A percentile compares a stretch with the other conserved stretches of the same genome.
phyloP scores from a whole-genome alignment of 305 asterid species.

The Andrographis paniculata region DNA sequence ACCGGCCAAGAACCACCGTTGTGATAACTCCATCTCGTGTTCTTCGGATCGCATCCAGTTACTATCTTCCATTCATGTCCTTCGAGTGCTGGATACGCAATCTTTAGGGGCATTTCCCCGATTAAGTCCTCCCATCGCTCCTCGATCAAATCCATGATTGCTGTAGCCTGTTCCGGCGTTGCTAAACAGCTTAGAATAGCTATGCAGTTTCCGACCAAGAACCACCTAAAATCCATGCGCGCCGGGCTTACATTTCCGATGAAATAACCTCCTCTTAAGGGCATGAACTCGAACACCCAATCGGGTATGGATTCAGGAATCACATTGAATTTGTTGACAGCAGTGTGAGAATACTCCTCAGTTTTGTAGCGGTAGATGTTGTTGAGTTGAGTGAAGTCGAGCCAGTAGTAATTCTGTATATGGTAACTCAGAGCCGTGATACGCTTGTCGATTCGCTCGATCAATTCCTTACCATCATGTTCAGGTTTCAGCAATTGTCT shows the following conservation, averaged over 20 bases:
- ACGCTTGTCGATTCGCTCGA: conserved; percentile 50
- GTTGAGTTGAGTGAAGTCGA: conserved; percentile 55
- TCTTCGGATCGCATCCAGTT: conserved; percentile 60
- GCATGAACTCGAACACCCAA: conserved; percentile 69
- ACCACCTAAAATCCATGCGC: conserved; percentile 67
- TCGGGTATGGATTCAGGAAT: conserved; percentile 59
- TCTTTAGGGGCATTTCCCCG: conserved; percentile 61
- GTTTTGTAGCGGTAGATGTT: conserved; percentile 64
- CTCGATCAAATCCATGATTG: conserved; percentile 59
- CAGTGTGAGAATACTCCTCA: conserved; percentile 64
- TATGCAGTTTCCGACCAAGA: conserved; percentile 49
- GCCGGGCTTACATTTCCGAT: conserved; percentile 65
- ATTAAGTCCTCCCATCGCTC: conserved; percentile 47
- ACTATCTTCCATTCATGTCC: conserved; percentile 50
- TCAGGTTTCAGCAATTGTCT: conserved; percentile 44
- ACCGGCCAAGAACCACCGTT: conserved; percentile 77
- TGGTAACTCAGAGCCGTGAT: conserved; percentile 53
- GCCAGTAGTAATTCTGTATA: conserved; percentile 58
- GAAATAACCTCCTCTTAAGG: conserved; percentile 52
- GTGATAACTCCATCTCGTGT: conserved; percentile 65
- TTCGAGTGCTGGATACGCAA: conserved; percentile 53
- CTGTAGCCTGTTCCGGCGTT: conserved; percentile 47
- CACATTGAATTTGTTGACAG: conserved; percentile 64
- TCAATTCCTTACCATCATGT: conserved; percentile 39
- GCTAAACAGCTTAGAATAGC: conserved; percentile 49